Evolutionary conservation across 2,329 filamentous ascomycete species (phyloP).

Genomic region (Coniochaeta sp.): DNA sequence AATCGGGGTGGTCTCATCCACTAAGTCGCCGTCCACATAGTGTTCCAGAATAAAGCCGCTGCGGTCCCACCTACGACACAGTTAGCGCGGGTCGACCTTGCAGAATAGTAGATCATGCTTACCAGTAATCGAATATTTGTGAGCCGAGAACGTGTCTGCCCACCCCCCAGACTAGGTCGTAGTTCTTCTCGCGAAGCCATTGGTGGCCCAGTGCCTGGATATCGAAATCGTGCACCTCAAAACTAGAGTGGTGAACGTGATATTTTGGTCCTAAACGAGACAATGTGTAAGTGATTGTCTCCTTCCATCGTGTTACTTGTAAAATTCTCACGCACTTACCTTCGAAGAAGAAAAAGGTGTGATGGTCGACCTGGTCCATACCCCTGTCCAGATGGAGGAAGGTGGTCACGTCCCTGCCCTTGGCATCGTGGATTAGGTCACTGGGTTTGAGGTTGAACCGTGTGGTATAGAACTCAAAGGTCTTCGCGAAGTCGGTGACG

Average conservation of each 20-base stretch:
- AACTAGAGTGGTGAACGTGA: conserved; percentile 46
- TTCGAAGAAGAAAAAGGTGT: conserved; percentile 38
- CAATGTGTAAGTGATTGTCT: neutral
- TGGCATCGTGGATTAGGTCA: conserved; percentile 11
- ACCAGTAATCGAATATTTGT: conserved; percentile 56
- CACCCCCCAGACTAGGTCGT: conserved; percentile 50
- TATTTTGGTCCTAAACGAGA: conserved; percentile 6
- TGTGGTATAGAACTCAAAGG: conserved; percentile 19
- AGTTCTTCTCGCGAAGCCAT: conserved; percentile 45
- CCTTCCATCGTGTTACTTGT: neutral
- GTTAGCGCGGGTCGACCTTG: neutral
- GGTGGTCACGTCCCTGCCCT: conserved; percentile 7
- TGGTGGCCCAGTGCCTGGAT: conserved; percentile 52
- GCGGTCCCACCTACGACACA: conserved; percentile 36
- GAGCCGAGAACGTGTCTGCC: conserved; percentile 52
- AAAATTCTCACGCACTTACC: neutral
- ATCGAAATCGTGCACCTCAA: conserved; percentile 55
- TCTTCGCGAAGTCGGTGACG: conserved; percentile 19
- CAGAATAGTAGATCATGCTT: neutral
- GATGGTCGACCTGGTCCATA: conserved; percentile 39
- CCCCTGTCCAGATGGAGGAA: conserved; percentile 47
- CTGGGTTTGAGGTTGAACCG: conserved; percentile 22
- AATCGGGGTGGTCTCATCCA: conserved; percentile 41
- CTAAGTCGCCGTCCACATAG: conserved; percentile 55
- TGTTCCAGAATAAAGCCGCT: conserved; percentile 48